Base-by-base conservation (phyloP, 768 basidiomycete genomes). In the Rhizopogon vinicolor region DNA sequence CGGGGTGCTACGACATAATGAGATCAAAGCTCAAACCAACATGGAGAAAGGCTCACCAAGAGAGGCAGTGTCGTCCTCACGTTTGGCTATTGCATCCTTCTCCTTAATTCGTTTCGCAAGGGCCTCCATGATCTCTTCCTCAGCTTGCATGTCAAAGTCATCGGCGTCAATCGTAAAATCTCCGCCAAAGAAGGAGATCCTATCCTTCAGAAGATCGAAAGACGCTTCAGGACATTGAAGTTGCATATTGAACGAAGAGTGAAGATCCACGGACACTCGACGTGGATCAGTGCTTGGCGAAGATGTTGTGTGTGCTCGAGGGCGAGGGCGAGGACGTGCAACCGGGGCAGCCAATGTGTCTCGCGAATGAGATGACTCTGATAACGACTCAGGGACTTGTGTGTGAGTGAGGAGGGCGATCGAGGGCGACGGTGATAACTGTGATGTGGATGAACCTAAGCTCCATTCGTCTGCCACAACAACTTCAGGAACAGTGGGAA, bases 121-220 rank as follows among this genome's bases (percentile, higher is more conserved):
- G 1, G 53, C 63, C n/a, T 62, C 52, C 62, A 66, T 63, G 44
- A 59, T 61, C 52, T 60, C 52, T 45, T 66, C 58, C 41, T 65
- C 62, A 6, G 61, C 62, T 5, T 61, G 51, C 54, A 62, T 50
- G 45, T 70, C 65, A 39, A 72, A 53, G 18, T 63, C 61, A 31
- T 64, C 61, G n/a, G 63, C 61, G 25, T 64, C 64, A 8, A 56
- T 44, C 58, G 59, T 61, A 48, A 68, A 66, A 43, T 71, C 70
- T 28, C 63, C 65, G 5, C 62, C 62, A 5, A 72, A 60, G 61
- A 72, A 71, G 10, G 71, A 70, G 22, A 72, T 66, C 53, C 65
- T 66, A 58, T 72, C 71, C 57, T 72, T 72, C 33, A 72, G 51
- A 39, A 71, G 57, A 52, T 72, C 69, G 28, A 72, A 72, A 10